phyloP scores from a whole-genome alignment of 192 early-diverging fungal species.

The Bifiguratus adelaidae region DNA sequence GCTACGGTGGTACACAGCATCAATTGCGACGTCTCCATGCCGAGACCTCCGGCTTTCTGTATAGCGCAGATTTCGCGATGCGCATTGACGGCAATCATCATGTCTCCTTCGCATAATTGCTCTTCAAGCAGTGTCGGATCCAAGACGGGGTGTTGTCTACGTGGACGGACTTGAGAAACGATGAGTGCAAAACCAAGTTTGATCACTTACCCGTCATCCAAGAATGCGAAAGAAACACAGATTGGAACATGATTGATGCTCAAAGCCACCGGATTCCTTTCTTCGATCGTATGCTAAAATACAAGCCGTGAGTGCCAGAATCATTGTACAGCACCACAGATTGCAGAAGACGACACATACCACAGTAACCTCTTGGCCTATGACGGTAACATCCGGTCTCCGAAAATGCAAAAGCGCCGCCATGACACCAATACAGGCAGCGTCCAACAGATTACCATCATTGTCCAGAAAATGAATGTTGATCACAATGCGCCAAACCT shows the following conservation, averaged over 20 bases:
- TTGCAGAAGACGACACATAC: conserved; percentile 37
- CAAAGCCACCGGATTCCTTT: conserved; percentile 87
- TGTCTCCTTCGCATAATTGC: conserved; percentile 66
- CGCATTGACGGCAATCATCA: conserved; percentile 85
- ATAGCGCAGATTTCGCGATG: conserved; percentile 91
- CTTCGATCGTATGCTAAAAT: conserved; percentile 67
- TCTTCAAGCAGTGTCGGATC: conserved; percentile 88
- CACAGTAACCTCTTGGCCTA: conserved; percentile 83
- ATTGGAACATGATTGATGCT: conserved; percentile 95
- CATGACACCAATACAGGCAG: conserved; percentile 83
- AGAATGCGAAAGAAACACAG: conserved; percentile 87
- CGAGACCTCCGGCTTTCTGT: conserved; percentile 82
- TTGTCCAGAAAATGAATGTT: conserved; percentile 91
- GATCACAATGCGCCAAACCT: conserved; percentile 84
- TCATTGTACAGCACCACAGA: neutral
- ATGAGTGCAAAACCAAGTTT: neutral
- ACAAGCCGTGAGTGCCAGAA: neutral
- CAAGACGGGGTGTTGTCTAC: conserved; percentile 48
- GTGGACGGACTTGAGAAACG: neutral
- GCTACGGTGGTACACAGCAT: conserved; percentile 79
- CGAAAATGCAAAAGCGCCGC: conserved; percentile 83
- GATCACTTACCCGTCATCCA: conserved; percentile 57
- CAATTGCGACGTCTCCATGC: conserved; percentile 66
- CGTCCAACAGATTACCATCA: conserved; percentile 90
- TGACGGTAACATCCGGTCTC: conserved; percentile 90